Base-by-base conservation (phyloP, 2,329 filamentous ascomycete species). In the Colletotrichum karsti region DNA sequence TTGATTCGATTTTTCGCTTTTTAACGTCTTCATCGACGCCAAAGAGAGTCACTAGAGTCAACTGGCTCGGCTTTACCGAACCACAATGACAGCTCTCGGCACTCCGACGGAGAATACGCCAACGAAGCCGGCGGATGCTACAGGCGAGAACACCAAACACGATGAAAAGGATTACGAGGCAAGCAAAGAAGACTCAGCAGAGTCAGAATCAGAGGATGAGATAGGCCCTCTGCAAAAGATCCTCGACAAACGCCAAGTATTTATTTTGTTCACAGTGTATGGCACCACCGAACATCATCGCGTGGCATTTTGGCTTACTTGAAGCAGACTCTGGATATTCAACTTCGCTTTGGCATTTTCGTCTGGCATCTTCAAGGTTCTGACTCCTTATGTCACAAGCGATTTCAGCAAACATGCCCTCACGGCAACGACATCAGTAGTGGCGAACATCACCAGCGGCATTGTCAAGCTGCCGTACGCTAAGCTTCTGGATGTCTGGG, bases 401-500 rank as follows among this genome's bases (percentile, higher is more conserved):
- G 15, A 22, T 18, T 63, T 63, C 13, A 30, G 20, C 13, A 54
- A 46, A n/a, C 59, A 63, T n/a, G 59, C 59, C 26, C 59, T 63
- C 4, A 63, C 59, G 22, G 59, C 59, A 15, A 63, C 50, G 1
- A 46, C 59, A 7, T 54, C 59, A 12, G 59, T 56, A 12, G 18
- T 59, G 18, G 55, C 55, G 4, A 59, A 48, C 20, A 35, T 59
- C 55, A 37, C 30, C 4, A 59, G 55, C 28, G 55, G 55, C 28
- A 37, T 59, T 13, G 20, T 59, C 55, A 59, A 59, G 28, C 55
- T 59, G 6, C 70, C 73, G 2, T 50, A 73, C 8, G 78, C 79
- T 9, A 81, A 80, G 70, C 72, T 80, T 9, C 74, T 78, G 10
- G 79, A 81, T 58, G 71, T 80, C 8, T 81, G 76, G 70, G 79